These are phyloP conservation scores for Aphanomyces euteiches DNA, from an alignment of 352 stramenopile genomes.

Conservation along the genomic window DNA sequence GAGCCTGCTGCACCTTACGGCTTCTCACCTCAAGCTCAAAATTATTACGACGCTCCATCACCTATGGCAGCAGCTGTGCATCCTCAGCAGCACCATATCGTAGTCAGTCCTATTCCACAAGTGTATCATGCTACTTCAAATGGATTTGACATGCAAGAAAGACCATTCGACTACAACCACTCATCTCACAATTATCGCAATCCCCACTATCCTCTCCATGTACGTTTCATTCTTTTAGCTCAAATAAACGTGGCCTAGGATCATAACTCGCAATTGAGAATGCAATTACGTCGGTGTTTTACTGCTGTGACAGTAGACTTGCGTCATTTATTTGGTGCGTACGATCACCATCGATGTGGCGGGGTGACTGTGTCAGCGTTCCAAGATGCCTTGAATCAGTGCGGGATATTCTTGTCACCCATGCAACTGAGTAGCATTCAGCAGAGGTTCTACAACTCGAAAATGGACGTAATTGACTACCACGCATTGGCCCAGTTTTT, in stretches of 20 bases:
- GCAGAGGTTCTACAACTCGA: constrained; percentile 44
- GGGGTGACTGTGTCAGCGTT: constrained; percentile 41
- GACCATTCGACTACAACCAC: constrained; percentile 5
- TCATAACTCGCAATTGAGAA: neutral
- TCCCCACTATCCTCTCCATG: neutral
- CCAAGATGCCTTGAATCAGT: constrained; percentile 46
- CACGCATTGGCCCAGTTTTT: constrained; percentile 44
- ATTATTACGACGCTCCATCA: neutral
- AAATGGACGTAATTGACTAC: constrained; percentile 52
- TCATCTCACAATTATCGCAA: neutral
- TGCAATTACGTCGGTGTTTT: constrained; percentile 23
- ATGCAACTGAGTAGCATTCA: constrained; percentile 39
- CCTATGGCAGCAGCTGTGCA: neutral
- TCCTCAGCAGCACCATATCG: constrained; percentile 3
- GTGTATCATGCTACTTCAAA: constrained; percentile 13
- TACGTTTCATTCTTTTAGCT: neutral
- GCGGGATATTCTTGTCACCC: constrained; percentile 44
- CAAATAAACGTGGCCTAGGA: neutral
- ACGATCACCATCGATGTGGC: constrained; percentile 42
- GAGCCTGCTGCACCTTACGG: constrained; percentile 20
- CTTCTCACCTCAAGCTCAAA: neutral
- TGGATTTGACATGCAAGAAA: constrained; percentile 30
- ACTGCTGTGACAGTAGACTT: constrained; percentile 37
- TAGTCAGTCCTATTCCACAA: constrained; percentile 22
- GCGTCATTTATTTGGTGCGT: constrained; percentile 48